These are phyloP conservation scores for Gossypium bickii DNA, from an alignment of 345 rosid species.

Conservation along the genomic window DNA sequence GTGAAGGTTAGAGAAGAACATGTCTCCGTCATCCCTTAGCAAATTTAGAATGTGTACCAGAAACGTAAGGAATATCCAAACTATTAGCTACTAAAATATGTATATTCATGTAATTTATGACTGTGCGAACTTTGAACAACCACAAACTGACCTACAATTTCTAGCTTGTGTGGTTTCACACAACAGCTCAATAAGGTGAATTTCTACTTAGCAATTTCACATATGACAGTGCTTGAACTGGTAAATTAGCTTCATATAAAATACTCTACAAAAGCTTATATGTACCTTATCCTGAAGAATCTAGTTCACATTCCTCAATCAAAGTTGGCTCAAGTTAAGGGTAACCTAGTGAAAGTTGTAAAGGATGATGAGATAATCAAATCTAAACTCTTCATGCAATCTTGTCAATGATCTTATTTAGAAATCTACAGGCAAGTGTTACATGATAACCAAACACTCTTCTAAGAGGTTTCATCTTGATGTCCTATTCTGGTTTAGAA, in stretches of 20 bases:
- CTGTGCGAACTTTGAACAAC: background rate
- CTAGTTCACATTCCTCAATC: background rate
- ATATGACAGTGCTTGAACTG: background rate
- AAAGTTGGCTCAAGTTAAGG: background rate
- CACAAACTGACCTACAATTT: too few species aligned
- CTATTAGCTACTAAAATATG: background rate
- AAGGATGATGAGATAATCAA: background rate
- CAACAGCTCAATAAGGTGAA: background rate
- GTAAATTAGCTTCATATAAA: background rate
- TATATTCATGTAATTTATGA: background rate
- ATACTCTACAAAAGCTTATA: background rate
- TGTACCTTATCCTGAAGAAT: background rate
- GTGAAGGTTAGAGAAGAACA: conserved; percentile 73
- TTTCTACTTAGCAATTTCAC: background rate
- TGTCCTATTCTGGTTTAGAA: background rate
- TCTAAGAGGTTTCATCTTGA: background rate
- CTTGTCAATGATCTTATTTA: background rate
- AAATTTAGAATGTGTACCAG: background rate
- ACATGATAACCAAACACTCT: background rate
- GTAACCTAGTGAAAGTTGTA: background rate
- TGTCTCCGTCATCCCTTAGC: conserved; percentile 82
- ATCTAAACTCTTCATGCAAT: background rate
- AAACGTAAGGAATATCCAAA: background rate
- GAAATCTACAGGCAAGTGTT: background rate
- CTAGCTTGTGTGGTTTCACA: too few species aligned